A percentile compares a stretch with the other conserved stretches of the same genome.
Evolutionary conservation across 2,329 filamentous ascomycete species (phyloP).

Genomic region (Pyrenophora seminiperda): DNA sequence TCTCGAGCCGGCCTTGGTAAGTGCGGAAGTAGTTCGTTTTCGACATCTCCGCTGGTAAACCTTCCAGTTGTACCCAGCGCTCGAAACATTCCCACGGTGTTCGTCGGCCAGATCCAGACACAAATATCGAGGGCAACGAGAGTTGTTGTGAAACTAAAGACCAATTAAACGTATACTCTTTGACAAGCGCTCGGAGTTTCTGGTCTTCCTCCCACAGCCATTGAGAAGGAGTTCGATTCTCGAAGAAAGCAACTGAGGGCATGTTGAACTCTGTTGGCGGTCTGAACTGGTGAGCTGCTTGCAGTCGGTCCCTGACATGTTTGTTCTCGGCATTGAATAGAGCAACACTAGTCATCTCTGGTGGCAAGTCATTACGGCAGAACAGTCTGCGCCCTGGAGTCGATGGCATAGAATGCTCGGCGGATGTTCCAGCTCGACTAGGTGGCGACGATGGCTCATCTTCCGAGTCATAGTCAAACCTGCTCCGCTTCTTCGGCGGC

Average conservation of each 20-base stretch:
- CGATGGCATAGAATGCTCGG: conserved; percentile 50
- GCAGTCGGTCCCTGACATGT: conserved; percentile 83
- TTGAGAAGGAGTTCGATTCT: conserved; percentile 82
- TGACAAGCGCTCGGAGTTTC: conserved; percentile 80
- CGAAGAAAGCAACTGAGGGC: conserved; percentile 89
- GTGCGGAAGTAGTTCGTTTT: conserved; percentile 94
- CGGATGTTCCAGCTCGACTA: conserved; percentile 48
- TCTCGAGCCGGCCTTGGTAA: conserved; percentile 67
- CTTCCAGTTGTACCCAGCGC: conserved; percentile 90
- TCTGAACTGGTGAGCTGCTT: conserved; percentile 89
- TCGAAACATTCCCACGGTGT: conserved; percentile 99
- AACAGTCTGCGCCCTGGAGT: conserved; percentile 48
- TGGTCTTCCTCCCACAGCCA: conserved; percentile 93
- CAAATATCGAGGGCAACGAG: conserved; percentile 72
- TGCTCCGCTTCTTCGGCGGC: conserved; percentile 75
- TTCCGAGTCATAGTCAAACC: conserved; percentile 81
- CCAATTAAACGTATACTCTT: conserved; percentile 97
- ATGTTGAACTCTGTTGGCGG: conserved; percentile 90
- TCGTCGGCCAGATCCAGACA: conserved; percentile 84
- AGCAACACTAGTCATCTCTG: conserved; percentile 77
- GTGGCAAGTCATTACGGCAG: conserved; percentile 59
- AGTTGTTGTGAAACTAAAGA: conserved; percentile 86
- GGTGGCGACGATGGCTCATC: conserved; percentile 56
- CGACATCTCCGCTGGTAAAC: conserved; percentile 87
- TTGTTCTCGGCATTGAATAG: conserved; percentile 91